phyloP scores from a whole-genome alignment of 2,329 filamentous ascomycete species.

The Ramichloridium luteum region DNA sequence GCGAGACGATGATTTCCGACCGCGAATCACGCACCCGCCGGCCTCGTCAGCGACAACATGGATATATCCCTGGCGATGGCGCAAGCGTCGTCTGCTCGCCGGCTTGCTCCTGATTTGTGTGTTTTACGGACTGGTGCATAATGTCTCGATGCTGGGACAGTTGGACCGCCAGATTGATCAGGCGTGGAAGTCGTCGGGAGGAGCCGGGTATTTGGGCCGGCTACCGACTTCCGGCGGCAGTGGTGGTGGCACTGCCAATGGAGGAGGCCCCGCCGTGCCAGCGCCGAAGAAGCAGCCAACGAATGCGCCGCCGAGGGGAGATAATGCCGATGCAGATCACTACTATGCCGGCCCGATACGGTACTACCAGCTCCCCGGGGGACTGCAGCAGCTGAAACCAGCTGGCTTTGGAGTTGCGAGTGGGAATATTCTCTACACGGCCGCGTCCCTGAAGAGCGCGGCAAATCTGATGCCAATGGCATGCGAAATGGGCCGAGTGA shows the following conservation, averaged over 20 bases:
- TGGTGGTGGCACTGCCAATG: background rate
- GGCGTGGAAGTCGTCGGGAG: slow-evolving; percentile 27
- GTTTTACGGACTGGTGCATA: slow-evolving; percentile 53
- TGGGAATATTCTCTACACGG: slow-evolving; percentile 66
- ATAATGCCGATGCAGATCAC: slow-evolving; percentile 19
- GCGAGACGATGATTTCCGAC: slow-evolving; percentile 50
- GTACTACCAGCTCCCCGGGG: slow-evolving; percentile 52
- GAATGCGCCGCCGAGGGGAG: slow-evolving; percentile 13
- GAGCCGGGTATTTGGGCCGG: slow-evolving; percentile 7
- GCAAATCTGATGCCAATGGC: slow-evolving; percentile 66
- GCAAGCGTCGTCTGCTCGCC: slow-evolving; percentile 38
- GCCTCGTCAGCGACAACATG: slow-evolving; percentile 18
- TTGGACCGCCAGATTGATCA: too few species aligned
- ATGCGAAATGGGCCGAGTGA: slow-evolving; percentile 67
- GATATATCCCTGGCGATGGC: slow-evolving; percentile 25
- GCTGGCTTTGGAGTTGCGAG: slow-evolving; percentile 41
- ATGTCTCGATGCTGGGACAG: slow-evolving; percentile 50
- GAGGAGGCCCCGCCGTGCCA: slow-evolving; percentile 3
- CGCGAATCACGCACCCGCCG: slow-evolving; percentile 12
- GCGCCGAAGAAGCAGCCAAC: slow-evolving; percentile 12
- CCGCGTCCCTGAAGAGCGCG: slow-evolving; percentile 60
- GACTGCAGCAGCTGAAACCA: slow-evolving; percentile 50
- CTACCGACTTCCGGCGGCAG: background rate
- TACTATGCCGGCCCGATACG: slow-evolving; percentile 58
- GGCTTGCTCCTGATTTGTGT: slow-evolving; percentile 33